Percentiles rank a stretch among this genome's conserved stretches.
These are phyloP conservation scores for Trichophyton benhamiae DNA, from an alignment of 2,329 filamentous ascomycete species.

Conservation along the genomic window DNA sequence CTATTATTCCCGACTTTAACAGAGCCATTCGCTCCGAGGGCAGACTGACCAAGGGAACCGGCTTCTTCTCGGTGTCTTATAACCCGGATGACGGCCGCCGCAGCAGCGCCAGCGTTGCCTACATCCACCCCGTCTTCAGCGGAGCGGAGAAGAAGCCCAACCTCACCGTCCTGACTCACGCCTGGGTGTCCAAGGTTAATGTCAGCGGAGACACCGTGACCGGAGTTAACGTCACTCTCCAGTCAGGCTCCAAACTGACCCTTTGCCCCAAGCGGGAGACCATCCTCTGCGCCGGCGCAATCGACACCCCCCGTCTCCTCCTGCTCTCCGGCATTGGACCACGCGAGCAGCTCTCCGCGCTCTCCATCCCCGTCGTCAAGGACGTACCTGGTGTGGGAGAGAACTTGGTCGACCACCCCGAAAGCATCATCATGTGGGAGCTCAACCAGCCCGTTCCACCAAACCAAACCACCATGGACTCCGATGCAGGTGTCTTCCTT, in stretches of 20 bases:
- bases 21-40: conserved; percentile 64
- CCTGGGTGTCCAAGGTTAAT: conserved; percentile 75
- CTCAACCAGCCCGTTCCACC: conserved; percentile 63
- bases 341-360: conserved; percentile 14
- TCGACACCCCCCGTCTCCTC: conserved; percentile 44
- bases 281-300: conserved; percentile 40
- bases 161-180: conserved; percentile 73
- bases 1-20: conserved; percentile 77
- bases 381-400: conserved; percentile 27
- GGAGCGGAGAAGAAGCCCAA: conserved; percentile 74
- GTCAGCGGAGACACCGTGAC: conserved; percentile 56
- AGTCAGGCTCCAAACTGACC: conserved; percentile 40
- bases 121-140: conserved; percentile 80
- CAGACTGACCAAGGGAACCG: conserved; percentile 60
- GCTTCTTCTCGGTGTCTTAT: conserved; percentile 84
- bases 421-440: conserved; percentile 62
- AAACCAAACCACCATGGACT: conserved; percentile 84
- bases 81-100: conserved; percentile 78
- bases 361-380: conserved; percentile 19
- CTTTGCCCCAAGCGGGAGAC: conserved; percentile 40
- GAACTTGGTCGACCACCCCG: conserved; percentile 47
- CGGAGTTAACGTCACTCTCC: conserved; percentile 59
- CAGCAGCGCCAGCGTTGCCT: conserved; percentile 78
- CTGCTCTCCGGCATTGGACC: conserved; percentile 42
- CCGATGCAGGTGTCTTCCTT: conserved; percentile 77